These are phyloP conservation scores for Arctium lappa DNA, from an alignment of 129 eudicot species.

Conservation along the genomic window DNA sequence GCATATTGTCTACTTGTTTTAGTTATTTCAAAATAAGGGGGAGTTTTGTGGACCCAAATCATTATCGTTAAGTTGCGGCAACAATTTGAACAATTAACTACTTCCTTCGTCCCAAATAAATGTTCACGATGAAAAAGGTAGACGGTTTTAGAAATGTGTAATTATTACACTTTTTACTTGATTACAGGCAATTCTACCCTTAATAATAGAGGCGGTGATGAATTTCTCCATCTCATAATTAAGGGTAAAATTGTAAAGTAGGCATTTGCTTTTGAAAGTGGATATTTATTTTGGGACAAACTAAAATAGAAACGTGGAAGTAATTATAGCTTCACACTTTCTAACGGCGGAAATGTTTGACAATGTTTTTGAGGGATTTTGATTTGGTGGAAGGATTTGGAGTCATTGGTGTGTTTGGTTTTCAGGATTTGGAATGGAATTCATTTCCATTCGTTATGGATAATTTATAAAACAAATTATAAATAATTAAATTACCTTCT, in stretches of 20 bases:
- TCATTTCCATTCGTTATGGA: neutral
- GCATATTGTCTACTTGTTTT: neutral
- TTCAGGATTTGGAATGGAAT: neutral
- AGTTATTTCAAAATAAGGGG: neutral
- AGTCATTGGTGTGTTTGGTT: neutral
- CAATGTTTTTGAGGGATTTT: neutral
- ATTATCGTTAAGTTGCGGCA: neutral
- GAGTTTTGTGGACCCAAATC: neutral
- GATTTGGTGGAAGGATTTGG: neutral
- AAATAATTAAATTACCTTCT: neutral
- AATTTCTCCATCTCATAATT: neutral
- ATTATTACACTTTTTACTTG: no score
- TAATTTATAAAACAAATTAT: neutral
- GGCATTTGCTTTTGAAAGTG: neutral
- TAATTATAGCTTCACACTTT: neutral
- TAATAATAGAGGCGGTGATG: neutral
- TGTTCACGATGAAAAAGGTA: neutral
- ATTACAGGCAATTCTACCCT: neutral
- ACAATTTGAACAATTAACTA: neutral
- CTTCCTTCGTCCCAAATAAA: no score
- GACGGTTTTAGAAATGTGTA: neutral
- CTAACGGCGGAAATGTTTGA: no score
- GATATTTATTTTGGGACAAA: neutral
- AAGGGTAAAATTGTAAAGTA: neutral
- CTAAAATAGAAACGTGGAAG: neutral